These are phyloP conservation scores for Magnaporthiopsis poae DNA, from an alignment of 2,329 filamentous ascomycete species.

Conservation along the genomic window DNA sequence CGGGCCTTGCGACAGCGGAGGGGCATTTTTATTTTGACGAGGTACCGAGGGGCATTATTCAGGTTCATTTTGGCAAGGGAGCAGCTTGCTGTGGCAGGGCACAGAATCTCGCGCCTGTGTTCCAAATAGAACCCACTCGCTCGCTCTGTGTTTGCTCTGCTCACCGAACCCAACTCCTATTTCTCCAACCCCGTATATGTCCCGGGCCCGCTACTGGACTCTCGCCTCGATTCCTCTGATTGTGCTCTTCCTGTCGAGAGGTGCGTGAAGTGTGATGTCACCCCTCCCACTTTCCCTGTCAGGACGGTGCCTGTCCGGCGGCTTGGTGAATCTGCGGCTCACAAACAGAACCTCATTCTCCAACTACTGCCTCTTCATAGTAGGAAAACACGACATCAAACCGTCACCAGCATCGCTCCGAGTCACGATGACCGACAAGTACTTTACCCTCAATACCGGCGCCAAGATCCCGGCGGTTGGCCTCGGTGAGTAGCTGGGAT, in stretches of 20 bases:
- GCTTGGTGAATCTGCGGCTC: neutral
- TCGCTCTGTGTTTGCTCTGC: neutral
- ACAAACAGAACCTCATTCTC: neutral
- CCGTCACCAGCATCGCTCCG: neutral
- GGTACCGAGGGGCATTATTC: no score
- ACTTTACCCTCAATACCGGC: slow-evolving; percentile 56
- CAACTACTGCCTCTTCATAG: neutral
- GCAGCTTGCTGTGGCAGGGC: no score
- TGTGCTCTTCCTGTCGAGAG: neutral
- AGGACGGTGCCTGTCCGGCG: no score
- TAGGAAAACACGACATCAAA: neutral
- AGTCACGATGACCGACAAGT: slow-evolving; percentile 41
- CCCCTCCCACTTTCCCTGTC: no score
- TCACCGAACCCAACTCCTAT: neutral
- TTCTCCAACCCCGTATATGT: neutral
- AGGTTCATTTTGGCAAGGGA: no score
- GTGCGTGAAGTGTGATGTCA: neutral
- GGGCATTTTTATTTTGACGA: neutral
- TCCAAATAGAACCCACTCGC: neutral
- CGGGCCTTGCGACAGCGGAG: neutral
- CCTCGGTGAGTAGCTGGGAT: slow-evolving; percentile 37
- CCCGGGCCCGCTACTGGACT: neutral
- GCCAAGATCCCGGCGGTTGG: slow-evolving; percentile 54
- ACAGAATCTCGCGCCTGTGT: neutral
- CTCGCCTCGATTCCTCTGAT: neutral